phyloP scores from a whole-genome alignment of 306 rosid species.

The Carpinus viminea region DNA sequence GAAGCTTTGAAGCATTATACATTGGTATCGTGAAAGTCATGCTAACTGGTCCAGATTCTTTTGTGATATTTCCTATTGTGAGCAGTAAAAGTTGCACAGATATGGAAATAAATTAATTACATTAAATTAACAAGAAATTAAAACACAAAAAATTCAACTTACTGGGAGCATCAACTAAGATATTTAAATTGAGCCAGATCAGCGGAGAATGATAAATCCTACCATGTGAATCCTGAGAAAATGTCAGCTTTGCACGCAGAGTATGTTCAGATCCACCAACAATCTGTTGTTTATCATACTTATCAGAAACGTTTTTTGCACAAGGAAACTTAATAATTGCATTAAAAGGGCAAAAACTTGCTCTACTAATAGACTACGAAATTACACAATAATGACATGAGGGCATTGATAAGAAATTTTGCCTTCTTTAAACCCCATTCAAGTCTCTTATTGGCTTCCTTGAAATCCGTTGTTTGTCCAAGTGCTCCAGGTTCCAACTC shows the following conservation, averaged over 20 bases:
- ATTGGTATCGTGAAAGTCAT: constrained; percentile 88
- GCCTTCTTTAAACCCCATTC: constrained; percentile 83
- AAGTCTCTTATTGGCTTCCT: constrained; percentile 70
- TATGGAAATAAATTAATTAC: constrained; percentile 17
- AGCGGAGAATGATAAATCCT: constrained; percentile 12
- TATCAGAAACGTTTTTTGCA: constrained; percentile 35
- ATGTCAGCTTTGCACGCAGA: constrained; percentile 77
- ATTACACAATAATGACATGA: background rate
- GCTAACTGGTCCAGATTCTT: constrained; percentile 89
- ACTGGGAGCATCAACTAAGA: constrained; percentile 19
- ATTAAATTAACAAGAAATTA: constrained; percentile 5
- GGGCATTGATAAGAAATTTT: constrained; percentile 33
- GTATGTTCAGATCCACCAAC: constrained; percentile 79
- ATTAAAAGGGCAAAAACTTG: constrained; percentile 3
- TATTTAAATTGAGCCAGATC: background rate
- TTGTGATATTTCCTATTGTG: constrained; percentile 62
- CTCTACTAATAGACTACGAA: constrained; percentile 3
- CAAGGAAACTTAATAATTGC: background rate
- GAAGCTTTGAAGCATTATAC: constrained; percentile 76
- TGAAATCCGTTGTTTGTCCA: constrained; percentile 81
- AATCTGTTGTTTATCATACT: constrained; percentile 53
- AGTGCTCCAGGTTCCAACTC: constrained; percentile 75
- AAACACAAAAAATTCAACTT: background rate
- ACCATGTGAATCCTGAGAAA: constrained; percentile 72
- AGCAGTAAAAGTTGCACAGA: constrained; percentile 28